Evolutionary conservation across 768 basidiomycete genomes (phyloP).

Genomic region (Flagelloscypha sp.): DNA sequence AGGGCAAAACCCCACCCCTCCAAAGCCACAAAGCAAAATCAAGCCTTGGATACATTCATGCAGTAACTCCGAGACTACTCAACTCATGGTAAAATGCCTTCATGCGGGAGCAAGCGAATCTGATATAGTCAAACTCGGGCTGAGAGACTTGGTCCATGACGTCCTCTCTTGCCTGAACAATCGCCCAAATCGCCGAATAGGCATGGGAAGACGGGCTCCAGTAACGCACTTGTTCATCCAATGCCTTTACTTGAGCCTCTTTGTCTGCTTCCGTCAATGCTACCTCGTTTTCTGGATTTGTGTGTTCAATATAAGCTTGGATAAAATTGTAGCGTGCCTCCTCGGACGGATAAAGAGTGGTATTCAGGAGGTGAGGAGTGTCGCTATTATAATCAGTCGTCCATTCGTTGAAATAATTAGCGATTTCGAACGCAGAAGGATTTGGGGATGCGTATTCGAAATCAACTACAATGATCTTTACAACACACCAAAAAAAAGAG

Average conservation of each 20-base stretch:
- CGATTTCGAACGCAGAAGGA: conserved; percentile 90
- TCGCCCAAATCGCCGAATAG: conserved; percentile 92
- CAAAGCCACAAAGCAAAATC: too few relatives aligned
- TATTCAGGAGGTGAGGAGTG: conserved; percentile 58
- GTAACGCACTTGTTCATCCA: conserved; percentile 72
- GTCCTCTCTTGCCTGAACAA: conserved; percentile 81
- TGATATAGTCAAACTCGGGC: conserved; percentile 86
- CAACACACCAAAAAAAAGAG: conserved; percentile 9
- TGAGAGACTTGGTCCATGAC: conserved; percentile 47
- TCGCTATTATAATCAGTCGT: conserved; percentile 78
- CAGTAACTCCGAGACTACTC: conserved; percentile 30
- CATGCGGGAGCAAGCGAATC: conserved; percentile 71
- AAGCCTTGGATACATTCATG: not conserved
- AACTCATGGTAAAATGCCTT: conserved; percentile 52
- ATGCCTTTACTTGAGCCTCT: conserved; percentile 41
- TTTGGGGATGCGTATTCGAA: conserved; percentile 96
- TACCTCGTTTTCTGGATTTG: conserved; percentile 24
- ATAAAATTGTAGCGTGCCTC: conserved; percentile 81
- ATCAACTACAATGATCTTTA: conserved; percentile 88
- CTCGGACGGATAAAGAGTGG: conserved; percentile 59
- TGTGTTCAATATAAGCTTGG: conserved; percentile 64
- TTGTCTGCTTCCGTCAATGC: too few relatives aligned
- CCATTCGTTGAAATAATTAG: conserved; percentile 98
- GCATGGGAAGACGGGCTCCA: conserved; percentile 92
- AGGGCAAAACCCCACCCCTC: too few relatives aligned